Evolutionary conservation across 2,329 filamentous ascomycete species (phyloP), one percentile per base, ranked within the genome.

Genomic region (Falciphora oryzae): DNA sequence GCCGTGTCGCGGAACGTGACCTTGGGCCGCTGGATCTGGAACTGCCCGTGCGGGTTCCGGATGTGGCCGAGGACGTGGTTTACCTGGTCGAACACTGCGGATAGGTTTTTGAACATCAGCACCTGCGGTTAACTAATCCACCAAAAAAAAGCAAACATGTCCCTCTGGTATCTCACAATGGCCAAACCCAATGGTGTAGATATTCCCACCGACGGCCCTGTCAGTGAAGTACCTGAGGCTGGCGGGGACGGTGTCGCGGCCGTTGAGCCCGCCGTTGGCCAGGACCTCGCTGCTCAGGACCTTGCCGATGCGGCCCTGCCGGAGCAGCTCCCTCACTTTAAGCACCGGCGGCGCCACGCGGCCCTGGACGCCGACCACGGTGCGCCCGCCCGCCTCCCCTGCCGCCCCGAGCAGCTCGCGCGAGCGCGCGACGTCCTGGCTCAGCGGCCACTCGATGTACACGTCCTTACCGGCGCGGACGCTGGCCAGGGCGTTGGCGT

Each of bases 361-460:
- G 0, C 81, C 83, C 69, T 88, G 85, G 2, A 85, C 65, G 0
- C 82, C 83, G 0, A 87, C 77, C 4, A 84, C 71, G 2, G 77
- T 80, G 38, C 72, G 73, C 4, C 71, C 70, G 1, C 77, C 72
- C 7, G 74, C 74, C 29, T 73, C 63, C 3, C 66, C 69, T 0
- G 75, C 79, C 1, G 76, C 65, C 0, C 70, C 70, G 0, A 73
- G 74, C 65, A 87, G 72, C 58, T 81, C 78, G n/a, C 70, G 68
- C 0, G 78, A 81, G 1, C 78, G 73, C 2, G 69, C 65, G 0
- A 73, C 71, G 64, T 81, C 78, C 22, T 80, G 73, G 0, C 81
- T 82, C 0, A 88, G 74, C 7, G 84, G 85, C 83, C 85, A 88
- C 73, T 88, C 85, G 0, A 85, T 77, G 65, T 76, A 88, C 0